A percentile compares a stretch with the other conserved stretches of the same genome.
These are phyloP conservation scores for Metschnikowia cubensis DNA, from an alignment of 805 yeast genomes.

Conservation along the genomic window DNA sequence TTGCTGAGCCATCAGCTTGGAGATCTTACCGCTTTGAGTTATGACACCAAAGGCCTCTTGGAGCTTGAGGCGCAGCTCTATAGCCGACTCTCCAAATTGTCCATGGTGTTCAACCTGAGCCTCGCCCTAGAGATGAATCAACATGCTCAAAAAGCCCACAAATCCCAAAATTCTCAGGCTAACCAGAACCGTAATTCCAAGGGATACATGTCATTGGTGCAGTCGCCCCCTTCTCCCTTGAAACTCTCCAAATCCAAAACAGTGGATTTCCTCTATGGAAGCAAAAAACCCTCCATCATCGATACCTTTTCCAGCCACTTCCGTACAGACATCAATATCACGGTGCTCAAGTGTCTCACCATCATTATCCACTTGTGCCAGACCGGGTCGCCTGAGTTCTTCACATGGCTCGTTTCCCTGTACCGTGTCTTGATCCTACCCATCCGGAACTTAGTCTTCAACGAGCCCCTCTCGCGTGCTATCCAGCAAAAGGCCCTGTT, in stretches of 20 bases:
- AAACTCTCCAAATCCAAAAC: not conserved
- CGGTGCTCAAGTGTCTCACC: conserved; percentile 47
- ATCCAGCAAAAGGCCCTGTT: conserved; percentile 37
- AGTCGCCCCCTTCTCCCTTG: not conserved
- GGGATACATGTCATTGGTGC: too few species aligned
- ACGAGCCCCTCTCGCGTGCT: conserved; percentile 15
- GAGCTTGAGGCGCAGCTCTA: not conserved
- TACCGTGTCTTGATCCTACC: conserved; percentile 18
- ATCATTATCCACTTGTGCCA: conserved; percentile 48
- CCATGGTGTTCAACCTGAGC: not conserved
- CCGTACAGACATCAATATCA: conserved; percentile 5
- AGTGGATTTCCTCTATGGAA: not conserved
- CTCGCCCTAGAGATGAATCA: not conserved
- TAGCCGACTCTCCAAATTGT: not conserved
- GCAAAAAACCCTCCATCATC: conserved; percentile 2
- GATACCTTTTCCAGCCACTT: conserved; percentile 1
- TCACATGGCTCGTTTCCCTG: conserved; percentile 36
- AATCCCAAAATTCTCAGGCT: not conserved
- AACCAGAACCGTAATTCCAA: too few species aligned
- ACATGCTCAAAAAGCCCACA: not conserved
- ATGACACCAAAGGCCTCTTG: conserved; percentile 22
- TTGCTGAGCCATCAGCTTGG: conserved; percentile 55
- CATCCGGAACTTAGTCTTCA: conserved; percentile 12
- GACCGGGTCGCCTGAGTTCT: conserved; percentile 51
- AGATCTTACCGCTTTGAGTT: conserved; percentile 47